A percentile compares a stretch with the other conserved stretches of the same genome.
Conservation (phyloP, 2,329 filamentous ascomycete genomes). For the Rhinocladiella similis region DNA sequence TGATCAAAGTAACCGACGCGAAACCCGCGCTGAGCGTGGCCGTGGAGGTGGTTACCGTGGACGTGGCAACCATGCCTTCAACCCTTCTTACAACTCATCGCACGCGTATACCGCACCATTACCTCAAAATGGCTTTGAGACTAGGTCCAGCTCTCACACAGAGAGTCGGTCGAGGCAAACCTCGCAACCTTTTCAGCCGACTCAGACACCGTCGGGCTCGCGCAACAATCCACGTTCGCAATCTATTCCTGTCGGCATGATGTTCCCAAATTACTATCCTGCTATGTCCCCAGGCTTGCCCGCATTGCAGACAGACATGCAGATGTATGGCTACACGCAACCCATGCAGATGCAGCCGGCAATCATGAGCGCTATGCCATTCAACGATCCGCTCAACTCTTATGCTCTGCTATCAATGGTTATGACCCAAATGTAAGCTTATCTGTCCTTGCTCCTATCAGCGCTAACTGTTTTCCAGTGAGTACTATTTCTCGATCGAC, state of each 20-base stretch:
- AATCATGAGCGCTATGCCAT: conserved; percentile 59
- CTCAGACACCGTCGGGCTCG: conserved; percentile 15
- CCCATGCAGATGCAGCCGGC: conserved; percentile 46
- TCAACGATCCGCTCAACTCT: conserved; percentile 59
- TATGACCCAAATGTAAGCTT: conserved; percentile 58
- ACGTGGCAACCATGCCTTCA: conserved; percentile 41
- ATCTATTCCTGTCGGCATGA: conserved; percentile 53
- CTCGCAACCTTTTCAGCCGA: conserved; percentile 33
- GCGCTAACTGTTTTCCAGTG: conserved; percentile 51
- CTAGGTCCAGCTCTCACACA: conserved; percentile 42
- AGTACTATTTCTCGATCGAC: conserved; percentile 97
- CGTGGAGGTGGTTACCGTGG: conserved; percentile 42
- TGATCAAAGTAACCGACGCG: conserved; percentile 37
- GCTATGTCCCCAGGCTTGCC: conserved; percentile 25
- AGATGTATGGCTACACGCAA: conserved; percentile 49
- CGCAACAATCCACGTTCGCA: conserved; percentile 60
- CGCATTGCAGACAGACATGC: conserved; percentile 32
- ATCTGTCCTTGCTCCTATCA: neutral
- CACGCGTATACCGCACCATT: conserved; percentile 42
- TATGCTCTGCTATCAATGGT: conserved; percentile 59
- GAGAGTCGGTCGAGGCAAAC: conserved; percentile 41
- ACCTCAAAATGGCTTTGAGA: conserved; percentile 41
- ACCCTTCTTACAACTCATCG: conserved; percentile 31
- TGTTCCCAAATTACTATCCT: conserved; percentile 30
- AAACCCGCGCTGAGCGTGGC: conserved; percentile 40